Evolutionary conservation across 306 rosid species (phyloP), one percentile per base, ranked within the genome.

Genomic region (Cucurbita moschata): DNA sequence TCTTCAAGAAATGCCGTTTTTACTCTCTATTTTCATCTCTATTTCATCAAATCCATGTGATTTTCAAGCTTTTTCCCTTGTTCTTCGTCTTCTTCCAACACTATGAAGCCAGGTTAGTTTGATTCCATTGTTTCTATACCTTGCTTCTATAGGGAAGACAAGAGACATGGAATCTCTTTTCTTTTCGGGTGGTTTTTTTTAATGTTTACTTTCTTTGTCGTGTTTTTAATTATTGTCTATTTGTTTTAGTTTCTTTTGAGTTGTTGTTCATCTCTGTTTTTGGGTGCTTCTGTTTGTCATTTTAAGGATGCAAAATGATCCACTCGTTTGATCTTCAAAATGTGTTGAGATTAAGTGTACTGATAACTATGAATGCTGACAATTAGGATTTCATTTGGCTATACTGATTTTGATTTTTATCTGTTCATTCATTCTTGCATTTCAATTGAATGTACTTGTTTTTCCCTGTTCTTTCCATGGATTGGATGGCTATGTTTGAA

Each of bases 11-110:
- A 64, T 65, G 71, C 37, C 71, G 43, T 65, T 65, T 42, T 10
- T 16, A 59, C 42, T 11, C 61, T 56, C 13, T 35, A 3, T 19
- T n/a, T 19, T 21, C 65, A 4, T 59, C 38, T 30, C 42, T 60
- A 1, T 12, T 59, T 59, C 65, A 59, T 11, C n/a, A 10, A 10
- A 12, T 59, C 38, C 57, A 77, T 80, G 26, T 55, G 42, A 21
- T 67, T 77, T 82, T 78, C 75, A 79, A 18, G 72, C 76, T 81
- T 71, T 46, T 6, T 75, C 78, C 75, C 75, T 30, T 30, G 35
- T 30, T 30, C 35, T 62, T 76, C 15, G 71, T 74, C 56, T 59
- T 74, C 77, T 52, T 85, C 83, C 78, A 78, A 9, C 52, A 18
- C 71, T 51, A 64, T 64, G 71, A 64, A 40, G 2, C 14, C 30